phyloP scores from a whole-genome alignment of 1,139 yeast species.

The Nakaseomyces uthaithaninus region DNA sequence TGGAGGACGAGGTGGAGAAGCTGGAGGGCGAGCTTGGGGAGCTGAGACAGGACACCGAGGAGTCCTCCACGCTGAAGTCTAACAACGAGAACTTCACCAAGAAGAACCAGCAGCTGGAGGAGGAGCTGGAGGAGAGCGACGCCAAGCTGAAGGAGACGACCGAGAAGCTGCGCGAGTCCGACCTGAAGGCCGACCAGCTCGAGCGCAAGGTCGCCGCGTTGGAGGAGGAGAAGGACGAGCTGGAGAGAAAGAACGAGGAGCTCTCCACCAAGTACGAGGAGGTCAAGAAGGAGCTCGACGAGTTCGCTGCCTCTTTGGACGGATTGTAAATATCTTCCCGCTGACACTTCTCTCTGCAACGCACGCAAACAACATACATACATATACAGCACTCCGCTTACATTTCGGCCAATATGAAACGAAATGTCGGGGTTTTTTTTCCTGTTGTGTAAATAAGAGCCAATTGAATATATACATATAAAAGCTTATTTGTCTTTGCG shows the following conservation, averaged over 20 bases:
- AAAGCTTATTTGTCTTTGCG: no score
- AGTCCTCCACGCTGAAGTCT: slow-evolving; percentile 81
- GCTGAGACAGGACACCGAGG: slow-evolving; percentile 85
- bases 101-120: slow-evolving; percentile 88
- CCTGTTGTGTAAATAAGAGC: no score
- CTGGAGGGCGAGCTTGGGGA: slow-evolving; percentile 73
- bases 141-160: slow-evolving; percentile 88
- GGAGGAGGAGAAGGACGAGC: slow-evolving; percentile 85
- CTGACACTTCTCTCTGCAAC: background rate
- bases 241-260: slow-evolving; percentile 90
- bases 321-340: slow-evolving; percentile 21
- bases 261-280: slow-evolving; percentile 69
- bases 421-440: no score
- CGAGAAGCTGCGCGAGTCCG: slow-evolving; percentile 89
- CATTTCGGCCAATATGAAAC: no score
- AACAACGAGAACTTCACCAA: slow-evolving; percentile 85
- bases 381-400: no score
- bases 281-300: slow-evolving; percentile 83
- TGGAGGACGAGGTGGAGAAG: slow-evolving; percentile 87
- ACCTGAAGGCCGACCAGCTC: slow-evolving; percentile 92
- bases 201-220: slow-evolving; percentile 90
- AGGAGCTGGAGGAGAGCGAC: slow-evolving; percentile 89
- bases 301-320: slow-evolving; percentile 43
- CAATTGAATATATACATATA: no score
- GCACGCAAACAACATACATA: background rate